phyloP scores from a whole-genome alignment of 202 grass and related monocot species.

The Panicum hallii region DNA sequence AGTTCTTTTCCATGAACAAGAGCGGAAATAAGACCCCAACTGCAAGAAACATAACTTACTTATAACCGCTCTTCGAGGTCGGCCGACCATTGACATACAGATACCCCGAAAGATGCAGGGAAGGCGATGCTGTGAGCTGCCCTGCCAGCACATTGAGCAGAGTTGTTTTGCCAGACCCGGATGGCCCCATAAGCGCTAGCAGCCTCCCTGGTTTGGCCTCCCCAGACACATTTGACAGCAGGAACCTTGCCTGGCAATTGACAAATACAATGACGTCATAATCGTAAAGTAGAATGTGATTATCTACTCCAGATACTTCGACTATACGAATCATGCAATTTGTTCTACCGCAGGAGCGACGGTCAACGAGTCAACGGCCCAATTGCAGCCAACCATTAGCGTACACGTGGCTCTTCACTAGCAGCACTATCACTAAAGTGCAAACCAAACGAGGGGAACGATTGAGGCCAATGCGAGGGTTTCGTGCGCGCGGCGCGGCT shows the following conservation, averaged over 20 bases:
- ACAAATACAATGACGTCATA: neutral
- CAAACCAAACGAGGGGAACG: neutral
- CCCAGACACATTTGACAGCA: conserved; percentile 78
- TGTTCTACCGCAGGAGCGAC: neutral
- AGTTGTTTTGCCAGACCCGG: conserved; percentile 93
- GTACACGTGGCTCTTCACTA: neutral
- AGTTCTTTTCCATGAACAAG: neutral
- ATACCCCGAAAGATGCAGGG: conserved; percentile 72
- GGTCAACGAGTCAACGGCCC: conserved; percentile 31
- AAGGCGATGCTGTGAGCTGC: conserved; percentile 69
- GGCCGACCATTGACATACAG: conserved; percentile 70
- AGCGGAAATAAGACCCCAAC: neutral
- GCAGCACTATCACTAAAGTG: too few relatives aligned
- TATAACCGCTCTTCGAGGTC: conserved; percentile 57
- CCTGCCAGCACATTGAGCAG: conserved; percentile 91
- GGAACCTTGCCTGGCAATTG: conserved; percentile 75
- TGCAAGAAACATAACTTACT: conserved; percentile 58
- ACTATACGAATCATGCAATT: neutral
- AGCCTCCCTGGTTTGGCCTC: conserved; percentile 85
- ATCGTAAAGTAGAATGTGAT: neutral
- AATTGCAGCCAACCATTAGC: neutral
- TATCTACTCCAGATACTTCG: neutral
- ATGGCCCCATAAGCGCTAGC: conserved; percentile 88
- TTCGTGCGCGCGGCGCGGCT: neutral
- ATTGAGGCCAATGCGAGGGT: conserved; percentile 15